phyloP scores from a whole-genome alignment of 441 rosid genomes.

The Gossypium lobatum region DNA sequence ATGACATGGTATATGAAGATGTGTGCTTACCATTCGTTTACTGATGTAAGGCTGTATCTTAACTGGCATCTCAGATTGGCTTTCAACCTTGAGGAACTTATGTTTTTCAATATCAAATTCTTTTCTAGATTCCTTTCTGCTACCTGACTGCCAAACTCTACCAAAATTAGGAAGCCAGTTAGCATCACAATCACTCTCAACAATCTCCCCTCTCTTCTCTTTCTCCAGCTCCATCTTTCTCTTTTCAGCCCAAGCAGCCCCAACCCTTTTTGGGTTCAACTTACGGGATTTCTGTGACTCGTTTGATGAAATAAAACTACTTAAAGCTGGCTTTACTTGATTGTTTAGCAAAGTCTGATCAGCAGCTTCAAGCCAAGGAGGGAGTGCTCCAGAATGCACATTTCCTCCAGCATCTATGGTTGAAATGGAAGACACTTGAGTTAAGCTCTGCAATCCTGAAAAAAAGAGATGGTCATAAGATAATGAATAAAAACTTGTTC shows the following conservation, averaged over 20 bases:
- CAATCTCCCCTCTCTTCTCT: constrained; percentile 67
- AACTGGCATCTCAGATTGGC: constrained; percentile 39
- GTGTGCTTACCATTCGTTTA: constrained; percentile 63
- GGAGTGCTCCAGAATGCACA: constrained; percentile 81
- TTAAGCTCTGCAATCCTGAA: constrained; percentile 38
- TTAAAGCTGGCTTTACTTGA: constrained; percentile 25
- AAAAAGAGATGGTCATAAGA: constrained; percentile 6
- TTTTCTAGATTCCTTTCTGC: constrained; percentile 78
- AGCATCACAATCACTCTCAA: constrained; percentile 39
- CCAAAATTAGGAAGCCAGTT: constrained; percentile 97
- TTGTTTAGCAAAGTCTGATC: constrained; percentile 33
- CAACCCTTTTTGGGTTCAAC: constrained; percentile 87
- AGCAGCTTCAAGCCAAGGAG: constrained; percentile 69
- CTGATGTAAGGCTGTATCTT: constrained; percentile 63
- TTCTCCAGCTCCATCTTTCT: constrained; percentile 82
- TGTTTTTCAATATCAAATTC: constrained; percentile 74
- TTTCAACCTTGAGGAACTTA: constrained; percentile 42
- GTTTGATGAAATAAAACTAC: constrained; percentile 24
- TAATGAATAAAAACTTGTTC: background rate
- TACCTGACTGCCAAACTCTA: constrained; percentile 95
- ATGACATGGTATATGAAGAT: constrained; percentile 8
- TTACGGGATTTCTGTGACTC: constrained; percentile 43
- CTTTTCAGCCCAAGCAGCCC: constrained; percentile 95
- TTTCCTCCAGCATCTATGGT: constrained; percentile 42
- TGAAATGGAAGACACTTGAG: constrained; percentile 30